Evolutionary conservation across 202 grass and related monocot species (phyloP).

Genomic region (Carex arenaria): DNA sequence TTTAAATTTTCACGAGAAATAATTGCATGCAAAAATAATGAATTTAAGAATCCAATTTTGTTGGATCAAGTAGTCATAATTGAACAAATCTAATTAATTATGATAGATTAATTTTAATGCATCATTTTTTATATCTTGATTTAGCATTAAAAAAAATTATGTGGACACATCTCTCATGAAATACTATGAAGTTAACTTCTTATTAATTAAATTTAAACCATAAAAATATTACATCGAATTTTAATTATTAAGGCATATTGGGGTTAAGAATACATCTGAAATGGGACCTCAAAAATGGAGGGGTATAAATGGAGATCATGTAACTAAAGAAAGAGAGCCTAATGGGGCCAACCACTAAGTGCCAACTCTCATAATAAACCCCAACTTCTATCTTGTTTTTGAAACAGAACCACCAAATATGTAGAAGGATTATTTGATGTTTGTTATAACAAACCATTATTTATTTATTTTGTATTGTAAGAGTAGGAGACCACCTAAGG

Average conservation of each 20-base stretch:
- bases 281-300: not conserved
- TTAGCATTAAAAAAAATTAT: too few relatives aligned
- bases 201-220: not conserved
- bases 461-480: not conserved
- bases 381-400: constrained; percentile 10
- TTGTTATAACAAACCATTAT: constrained; percentile 24
- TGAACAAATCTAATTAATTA: too few relatives aligned
- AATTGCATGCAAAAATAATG: not conserved
- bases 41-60: not conserved
- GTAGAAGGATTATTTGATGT: not conserved
- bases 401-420: not conserved
- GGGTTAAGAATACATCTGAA: not conserved
- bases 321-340: not conserved
- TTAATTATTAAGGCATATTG: too few relatives aligned
- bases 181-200: not conserved
- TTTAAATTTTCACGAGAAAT: not conserved
- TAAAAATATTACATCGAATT: not conserved
- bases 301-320: not conserved
- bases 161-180: not conserved
- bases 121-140: too few relatives aligned
- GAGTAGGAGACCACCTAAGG: not conserved
- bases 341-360: constrained; percentile 12
- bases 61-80: too few relatives aligned
- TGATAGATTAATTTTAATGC: too few relatives aligned
- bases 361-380: constrained; percentile 19